These are phyloP conservation scores for Arctostaphylos glauca DNA, from an alignment of 148 eudicot species.

Conservation along the genomic window DNA sequence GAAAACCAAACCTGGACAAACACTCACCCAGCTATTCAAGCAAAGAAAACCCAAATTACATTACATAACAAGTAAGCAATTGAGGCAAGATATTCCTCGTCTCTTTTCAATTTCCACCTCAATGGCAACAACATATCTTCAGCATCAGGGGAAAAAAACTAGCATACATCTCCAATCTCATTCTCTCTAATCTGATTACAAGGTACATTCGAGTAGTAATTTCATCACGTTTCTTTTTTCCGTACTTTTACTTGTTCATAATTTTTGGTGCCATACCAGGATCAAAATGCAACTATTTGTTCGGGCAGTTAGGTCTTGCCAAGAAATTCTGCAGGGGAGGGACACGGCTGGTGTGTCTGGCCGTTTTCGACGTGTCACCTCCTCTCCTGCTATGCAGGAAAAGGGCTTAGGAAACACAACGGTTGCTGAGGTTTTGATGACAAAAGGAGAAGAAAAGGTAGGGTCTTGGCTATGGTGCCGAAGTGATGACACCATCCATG, in stretches of 20 bases:
- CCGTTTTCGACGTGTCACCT: constrained; percentile 35
- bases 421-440: constrained; percentile 68
- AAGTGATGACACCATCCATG: constrained; percentile 57
- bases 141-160: neutral
- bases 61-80: constrained; percentile 13
- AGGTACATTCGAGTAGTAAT: neutral
- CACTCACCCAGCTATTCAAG: constrained; percentile 9
- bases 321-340: constrained; percentile 33
- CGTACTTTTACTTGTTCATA: neutral
- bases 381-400: constrained; percentile 30
- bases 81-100: constrained; percentile 21
- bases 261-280: constrained; percentile 10
- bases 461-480: constrained; percentile 88
- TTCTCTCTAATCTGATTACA: constrained; percentile 9
- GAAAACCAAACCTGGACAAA: neutral
- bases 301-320: constrained; percentile 42
- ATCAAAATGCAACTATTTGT: constrained; percentile 61
- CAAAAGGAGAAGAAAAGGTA: constrained; percentile 53
- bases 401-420: constrained; percentile 73
- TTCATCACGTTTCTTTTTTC: neutral
- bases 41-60: constrained; percentile 18
- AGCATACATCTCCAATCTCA: constrained; percentile 8
- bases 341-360: constrained; percentile 27
- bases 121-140: constrained; percentile 8
- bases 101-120: constrained; percentile 6